Percentiles rank a stretch among this genome's conserved stretches.
Evolutionary conservation across 2,329 filamentous ascomycete species (phyloP).

Genomic region (Colletotrichum costaricense): DNA sequence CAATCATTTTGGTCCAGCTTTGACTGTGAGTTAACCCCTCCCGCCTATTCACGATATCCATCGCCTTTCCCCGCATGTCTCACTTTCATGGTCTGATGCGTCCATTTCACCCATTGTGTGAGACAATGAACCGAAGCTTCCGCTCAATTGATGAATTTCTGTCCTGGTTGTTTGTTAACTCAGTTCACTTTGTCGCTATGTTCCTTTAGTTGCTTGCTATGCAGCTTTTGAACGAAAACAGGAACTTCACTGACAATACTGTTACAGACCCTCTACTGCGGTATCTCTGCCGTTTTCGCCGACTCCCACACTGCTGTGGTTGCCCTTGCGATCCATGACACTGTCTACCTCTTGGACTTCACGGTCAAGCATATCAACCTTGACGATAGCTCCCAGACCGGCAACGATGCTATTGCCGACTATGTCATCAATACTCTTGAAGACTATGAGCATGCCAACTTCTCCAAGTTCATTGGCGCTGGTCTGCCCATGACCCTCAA

Average conservation of each 20-base stretch:
- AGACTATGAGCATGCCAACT: conserved; percentile 71
- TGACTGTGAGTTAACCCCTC: conserved; percentile 52
- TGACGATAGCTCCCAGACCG: conserved; percentile 50
- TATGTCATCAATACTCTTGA: conserved; percentile 68
- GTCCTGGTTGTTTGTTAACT: background rate
- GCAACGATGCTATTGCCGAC: conserved; percentile 64
- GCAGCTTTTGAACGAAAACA: no score
- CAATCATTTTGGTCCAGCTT: conserved; percentile 55
- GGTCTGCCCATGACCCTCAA: conserved; percentile 73
- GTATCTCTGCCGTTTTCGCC: conserved; percentile 67
- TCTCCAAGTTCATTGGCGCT: conserved; percentile 80
- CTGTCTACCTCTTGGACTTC: conserved; percentile 80
- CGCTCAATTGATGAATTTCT: background rate
- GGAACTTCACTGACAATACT: background rate
- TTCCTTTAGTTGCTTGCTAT: background rate
- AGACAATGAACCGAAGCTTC: background rate
- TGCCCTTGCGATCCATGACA: conserved; percentile 78
- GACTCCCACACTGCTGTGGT: conserved; percentile 66
- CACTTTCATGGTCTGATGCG: background rate
- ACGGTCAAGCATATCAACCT: conserved; percentile 68
- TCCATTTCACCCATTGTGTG: background rate
- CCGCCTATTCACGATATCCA: background rate
- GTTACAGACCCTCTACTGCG: conserved; percentile 67
- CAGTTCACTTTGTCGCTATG: background rate
- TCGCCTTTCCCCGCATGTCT: background rate